Evolutionary conservation across 345 rosid species (phyloP).

Genomic region (Eucalyptus curtisii): DNA sequence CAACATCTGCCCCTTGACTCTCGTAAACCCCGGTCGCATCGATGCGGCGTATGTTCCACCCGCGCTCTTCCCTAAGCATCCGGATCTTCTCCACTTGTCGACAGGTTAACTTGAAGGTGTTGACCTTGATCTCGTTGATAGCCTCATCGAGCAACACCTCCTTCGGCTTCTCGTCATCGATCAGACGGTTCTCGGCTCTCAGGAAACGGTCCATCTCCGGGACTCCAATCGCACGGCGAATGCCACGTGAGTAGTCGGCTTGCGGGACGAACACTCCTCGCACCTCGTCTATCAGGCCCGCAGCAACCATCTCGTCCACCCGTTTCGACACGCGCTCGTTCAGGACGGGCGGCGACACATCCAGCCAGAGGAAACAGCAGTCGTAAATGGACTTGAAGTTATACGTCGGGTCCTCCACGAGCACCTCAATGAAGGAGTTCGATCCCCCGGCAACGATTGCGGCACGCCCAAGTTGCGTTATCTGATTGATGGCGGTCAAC

Average conservation of each 20-base stretch:
- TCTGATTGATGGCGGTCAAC: not conserved
- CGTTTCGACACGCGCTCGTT: conserved; percentile 4
- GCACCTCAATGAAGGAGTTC: conserved; percentile 14
- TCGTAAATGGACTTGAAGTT: conserved; percentile 1
- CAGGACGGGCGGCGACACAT: conserved; percentile 8
- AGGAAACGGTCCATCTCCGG: conserved; percentile 20
- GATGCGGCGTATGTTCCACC: not conserved
- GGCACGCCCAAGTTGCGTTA: not conserved
- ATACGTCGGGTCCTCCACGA: not conserved
- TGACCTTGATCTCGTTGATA: conserved; percentile 14
- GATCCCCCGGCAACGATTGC: conserved; percentile 27
- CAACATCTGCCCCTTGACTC: not conserved
- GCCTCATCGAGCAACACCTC: not conserved
- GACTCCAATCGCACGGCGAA: conserved; percentile 29
- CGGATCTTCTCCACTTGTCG: conserved; percentile 16
- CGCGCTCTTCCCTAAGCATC: not conserved
- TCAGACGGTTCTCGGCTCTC: not conserved
- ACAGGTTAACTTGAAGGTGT: conserved; percentile 12
- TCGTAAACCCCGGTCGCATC: not conserved
- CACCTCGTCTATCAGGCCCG: conserved; percentile 19
- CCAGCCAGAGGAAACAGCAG: conserved; percentile 21
- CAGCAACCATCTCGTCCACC: conserved; percentile 25
- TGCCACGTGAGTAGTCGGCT: not conserved
- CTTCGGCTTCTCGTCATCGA: not conserved
- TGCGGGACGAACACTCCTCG: not conserved